Base-by-base conservation (phyloP, 2,329 filamentous ascomycete species). In the Alternaria consortialis region DNA sequence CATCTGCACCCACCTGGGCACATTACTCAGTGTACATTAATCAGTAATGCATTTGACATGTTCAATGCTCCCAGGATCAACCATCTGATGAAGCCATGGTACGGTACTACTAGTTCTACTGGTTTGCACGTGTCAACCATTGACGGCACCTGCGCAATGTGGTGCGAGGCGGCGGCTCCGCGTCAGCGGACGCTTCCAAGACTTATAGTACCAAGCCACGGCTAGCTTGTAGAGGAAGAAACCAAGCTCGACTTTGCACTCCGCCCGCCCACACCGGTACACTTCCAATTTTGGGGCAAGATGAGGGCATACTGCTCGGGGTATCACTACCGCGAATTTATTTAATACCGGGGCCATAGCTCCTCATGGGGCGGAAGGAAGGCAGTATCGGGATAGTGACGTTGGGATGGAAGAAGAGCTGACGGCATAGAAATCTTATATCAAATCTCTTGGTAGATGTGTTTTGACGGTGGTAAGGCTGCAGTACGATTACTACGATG, bases 211-310 rank as follows among this genome's bases (percentile, higher is more conserved):
- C 9, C 32, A 50, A 53, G 56, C 56, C 51, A 55, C 20, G 46
- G 43, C 60, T 61, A 54, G 29, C 52, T 48, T 12, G 11, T 53
- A 51, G 25, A 29, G 31, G 46, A 57, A 51, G 32, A 47, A 56
- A 47, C 62, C 58, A 65, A 61, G 43, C 66, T 57, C 34, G n/a
- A 51, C 46, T 51, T 43, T 31, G 66, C 37, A 67, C 27, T 64
- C 64, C 64, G 44, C 13, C 66, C 66, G 66, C 47, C 7, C 29
- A 36, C 51, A 50, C 32, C 46, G 46, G 46, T 17, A 50, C 9
- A 27, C 8, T 50, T 50, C 46, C 32, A 31, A 25, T 36, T 37
- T 36, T 27, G 46, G 32, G 46, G 13, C 27, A 36, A 36, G n/a
- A 25, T 37, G 32, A 25, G 8, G 31, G 31, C 36, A 15, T 25